Conservation (phyloP, 257 asterid genomes). For the Solanum pennellii region DNA sequence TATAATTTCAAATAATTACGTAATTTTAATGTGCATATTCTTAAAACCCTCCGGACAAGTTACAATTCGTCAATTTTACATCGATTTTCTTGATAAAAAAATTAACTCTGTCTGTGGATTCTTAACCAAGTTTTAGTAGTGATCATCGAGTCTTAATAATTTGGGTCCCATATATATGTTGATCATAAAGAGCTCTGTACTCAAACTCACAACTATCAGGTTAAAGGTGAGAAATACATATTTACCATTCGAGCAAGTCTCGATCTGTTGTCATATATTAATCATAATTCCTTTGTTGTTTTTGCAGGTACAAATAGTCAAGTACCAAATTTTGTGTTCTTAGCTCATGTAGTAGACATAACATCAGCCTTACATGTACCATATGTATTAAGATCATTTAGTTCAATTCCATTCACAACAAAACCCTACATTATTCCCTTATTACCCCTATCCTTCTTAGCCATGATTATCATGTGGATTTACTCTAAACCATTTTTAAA, state of each 20-base stretch:
- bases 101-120: not conserved
- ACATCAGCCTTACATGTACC: slow-evolving; percentile 72
- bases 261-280: not conserved
- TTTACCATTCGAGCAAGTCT: no score
- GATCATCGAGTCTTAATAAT: not conserved
- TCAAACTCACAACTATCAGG: accelerated
- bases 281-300: not conserved
- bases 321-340: slow-evolving; percentile 82
- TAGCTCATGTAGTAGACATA: slow-evolving; percentile 83
- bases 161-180: no score
- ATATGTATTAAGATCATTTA: slow-evolving; percentile 33
- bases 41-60: no score
- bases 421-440: slow-evolving; percentile 32
- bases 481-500: slow-evolving; percentile 63
- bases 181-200: not conserved
- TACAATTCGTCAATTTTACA: no score
- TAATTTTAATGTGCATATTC: not conserved
- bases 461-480: slow-evolving; percentile 80
- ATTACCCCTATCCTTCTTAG: slow-evolving; percentile 34
- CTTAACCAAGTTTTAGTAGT: not conserved
- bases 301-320: slow-evolving; percentile 47
- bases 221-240: not conserved
- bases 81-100: no score
- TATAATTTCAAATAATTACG: not conserved
- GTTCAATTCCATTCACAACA: slow-evolving; percentile 49